phyloP scores from a whole-genome alignment of 208 protist genomes.

The Leishmania guyanensis region DNA sequence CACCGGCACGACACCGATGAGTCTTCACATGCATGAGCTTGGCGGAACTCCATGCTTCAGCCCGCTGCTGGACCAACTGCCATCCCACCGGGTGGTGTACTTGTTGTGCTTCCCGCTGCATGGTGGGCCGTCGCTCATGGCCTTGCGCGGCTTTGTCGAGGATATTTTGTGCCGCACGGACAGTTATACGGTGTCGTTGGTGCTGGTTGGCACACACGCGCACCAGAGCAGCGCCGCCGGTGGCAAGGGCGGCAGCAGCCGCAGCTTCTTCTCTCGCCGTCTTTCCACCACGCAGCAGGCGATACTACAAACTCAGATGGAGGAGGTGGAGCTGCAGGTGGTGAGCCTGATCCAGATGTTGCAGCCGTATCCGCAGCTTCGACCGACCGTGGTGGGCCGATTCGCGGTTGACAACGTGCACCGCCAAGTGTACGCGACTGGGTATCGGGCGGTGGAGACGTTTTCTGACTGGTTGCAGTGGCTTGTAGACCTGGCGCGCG shows the following conservation, averaged over 20 bases:
- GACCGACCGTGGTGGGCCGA: conserved; percentile 63
- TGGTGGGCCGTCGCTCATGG: conserved; percentile 35
- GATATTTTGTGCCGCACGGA: conserved; percentile 70
- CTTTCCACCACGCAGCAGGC: conserved; percentile 18
- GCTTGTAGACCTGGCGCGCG: conserved; percentile 64
- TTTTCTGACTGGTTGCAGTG: conserved; percentile 71
- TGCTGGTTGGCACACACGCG: conserved; percentile 46
- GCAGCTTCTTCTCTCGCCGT: conserved; percentile 6
- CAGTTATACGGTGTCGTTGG: conserved; percentile 44
- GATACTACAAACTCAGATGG: conserved; percentile 38
- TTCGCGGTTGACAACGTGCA: conserved; percentile 76
- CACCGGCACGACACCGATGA: conserved; percentile 25
- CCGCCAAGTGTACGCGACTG: conserved; percentile 46
- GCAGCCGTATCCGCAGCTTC: conserved; percentile 57
- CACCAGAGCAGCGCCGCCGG: conserved; percentile 20
- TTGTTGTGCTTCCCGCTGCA: conserved; percentile 77
- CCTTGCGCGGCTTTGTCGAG: conserved; percentile 58
- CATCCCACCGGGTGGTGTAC: conserved; percentile 69
- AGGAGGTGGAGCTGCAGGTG: conserved; percentile 63
- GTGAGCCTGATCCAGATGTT: conserved; percentile 70
- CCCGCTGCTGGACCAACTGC: conserved; percentile 61
- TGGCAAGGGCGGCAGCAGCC: neutral
- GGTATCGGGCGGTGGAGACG: conserved; percentile 45
- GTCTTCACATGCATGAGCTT: conserved; percentile 67
- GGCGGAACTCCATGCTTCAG: conserved; percentile 70